Percentiles rank a stretch among this genome's conserved stretches.
These are phyloP conservation scores for Phialocephala subalpina DNA, from an alignment of 2,329 filamentous ascomycete species.

Conservation along the genomic window DNA sequence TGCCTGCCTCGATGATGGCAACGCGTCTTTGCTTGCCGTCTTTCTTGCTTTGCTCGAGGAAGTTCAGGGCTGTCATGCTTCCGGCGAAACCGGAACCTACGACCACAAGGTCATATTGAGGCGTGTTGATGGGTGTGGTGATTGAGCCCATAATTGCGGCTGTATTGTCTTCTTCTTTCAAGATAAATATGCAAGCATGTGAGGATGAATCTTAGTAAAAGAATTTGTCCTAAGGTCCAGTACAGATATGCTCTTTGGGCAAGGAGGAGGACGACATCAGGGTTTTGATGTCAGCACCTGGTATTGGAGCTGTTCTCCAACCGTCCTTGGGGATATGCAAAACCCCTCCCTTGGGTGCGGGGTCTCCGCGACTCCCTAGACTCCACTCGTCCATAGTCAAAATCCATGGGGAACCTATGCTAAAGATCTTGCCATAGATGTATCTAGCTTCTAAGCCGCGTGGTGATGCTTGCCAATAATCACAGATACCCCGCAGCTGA, in stretches of 20 bases:
- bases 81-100: constrained; percentile 51
- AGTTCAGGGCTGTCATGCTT: constrained; percentile 49
- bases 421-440: neutral
- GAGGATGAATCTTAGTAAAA: too few relatives aligned
- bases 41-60: constrained; percentile 49
- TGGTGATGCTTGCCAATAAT: neutral
- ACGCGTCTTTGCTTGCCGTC: constrained; percentile 47
- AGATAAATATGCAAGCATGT: too few relatives aligned
- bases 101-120: constrained; percentile 40
- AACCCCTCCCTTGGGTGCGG: constrained; percentile 1
- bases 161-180: too few relatives aligned
- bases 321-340: neutral
- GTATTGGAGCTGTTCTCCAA: neutral
- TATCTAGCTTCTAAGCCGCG: neutral
- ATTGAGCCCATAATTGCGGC: too few relatives aligned
- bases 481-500: neutral
- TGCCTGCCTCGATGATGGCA: constrained; percentile 49
- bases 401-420: neutral
- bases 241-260: too few relatives aligned
- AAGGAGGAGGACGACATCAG: neutral
- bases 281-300: neutral
- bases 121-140: constrained; percentile 4
- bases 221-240: too few relatives aligned
- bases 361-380: too few relatives aligned
- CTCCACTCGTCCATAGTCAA: neutral